Base-by-base conservation (phyloP, 2,329 filamentous ascomycete genomes). In the Amylocarpus encephaloides region DNA sequence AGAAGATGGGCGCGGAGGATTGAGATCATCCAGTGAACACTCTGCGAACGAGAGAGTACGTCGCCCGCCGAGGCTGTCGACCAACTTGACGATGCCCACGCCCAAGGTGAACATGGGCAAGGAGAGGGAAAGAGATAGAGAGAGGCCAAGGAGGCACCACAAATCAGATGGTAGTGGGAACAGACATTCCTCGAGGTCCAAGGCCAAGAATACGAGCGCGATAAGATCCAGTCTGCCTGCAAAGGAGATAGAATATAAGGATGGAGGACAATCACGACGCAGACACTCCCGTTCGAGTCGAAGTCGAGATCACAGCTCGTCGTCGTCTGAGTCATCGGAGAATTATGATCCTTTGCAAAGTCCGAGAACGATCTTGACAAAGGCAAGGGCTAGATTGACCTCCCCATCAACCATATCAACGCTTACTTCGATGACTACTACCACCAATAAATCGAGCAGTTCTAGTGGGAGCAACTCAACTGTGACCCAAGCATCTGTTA, bases 401-500 rank as follows among this genome's bases (percentile, higher is more conserved):
- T 66, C 66, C 13, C 64, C 66, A 5, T 66, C 66, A 9, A 57
- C 61, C 16, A 48, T 64, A n/a, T 68, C 66, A 2, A 60, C 58
- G 26, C 48, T 64, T 6, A 68, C 66, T 5, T 60, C 56, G 34
- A 39, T 63, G 9, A 61, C 66, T 0, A 60, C 59, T 1, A 55
- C 57, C 19, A 66, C 66, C 2, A 66, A 62, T 47, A 66, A 67
- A 10, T 70, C 70, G 0, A 65, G 65, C 32, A 65, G 65, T 43
- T 72, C 71, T 7, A 71, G 66, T 50, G 68, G 67, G 30, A 73
- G 70, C 53, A 66, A 65, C 50, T 70, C 70, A 7, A 73, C 71
- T 3, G 61, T 71, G 18, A 72, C 68, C 4, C 67, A 65, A 46
- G 54, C 57, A n/a, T 65, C 65, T 10, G 59, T 64, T 7, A 59